Conservation (phyloP, 495 filamentous ascomycete species). For the Penicillium daleae region DNA sequence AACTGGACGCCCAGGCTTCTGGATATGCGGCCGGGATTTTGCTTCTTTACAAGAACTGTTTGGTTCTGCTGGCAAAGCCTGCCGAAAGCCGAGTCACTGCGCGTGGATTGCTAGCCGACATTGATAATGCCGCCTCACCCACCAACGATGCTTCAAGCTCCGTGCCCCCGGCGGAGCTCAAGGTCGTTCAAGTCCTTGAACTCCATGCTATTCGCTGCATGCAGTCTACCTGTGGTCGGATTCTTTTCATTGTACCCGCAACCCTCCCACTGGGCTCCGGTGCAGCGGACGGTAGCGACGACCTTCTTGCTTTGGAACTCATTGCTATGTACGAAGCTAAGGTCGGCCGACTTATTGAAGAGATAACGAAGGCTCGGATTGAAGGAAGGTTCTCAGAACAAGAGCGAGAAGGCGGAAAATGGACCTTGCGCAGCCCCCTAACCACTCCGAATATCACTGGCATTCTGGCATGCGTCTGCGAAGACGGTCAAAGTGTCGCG, state of each 20-base stretch:
- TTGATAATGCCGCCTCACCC: slow-evolving; percentile 63
- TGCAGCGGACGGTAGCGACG: slow-evolving; percentile 52
- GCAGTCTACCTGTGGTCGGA: slow-evolving; percentile 72
- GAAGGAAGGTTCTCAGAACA: slow-evolving; percentile 80
- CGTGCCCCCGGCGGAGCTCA: slow-evolving; percentile 58
- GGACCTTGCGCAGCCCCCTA: slow-evolving; percentile 72
- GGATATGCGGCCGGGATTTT: slow-evolving; percentile 66
- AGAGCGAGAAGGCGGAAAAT: slow-evolving; percentile 77
- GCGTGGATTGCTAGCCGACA: slow-evolving; percentile 76
- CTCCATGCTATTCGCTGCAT: slow-evolving; percentile 75
- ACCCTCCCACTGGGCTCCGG: slow-evolving; percentile 56
- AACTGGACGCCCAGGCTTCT: slow-evolving; percentile 37
- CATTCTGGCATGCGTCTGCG: slow-evolving; percentile 75
- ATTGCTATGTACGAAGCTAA: slow-evolving; percentile 77
- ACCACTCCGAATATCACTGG: slow-evolving; percentile 62
- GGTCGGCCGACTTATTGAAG: slow-evolving; percentile 77
- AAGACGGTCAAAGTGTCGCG: slow-evolving; percentile 55
- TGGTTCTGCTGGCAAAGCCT: slow-evolving; percentile 75
- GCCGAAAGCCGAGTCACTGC: slow-evolving; percentile 65
- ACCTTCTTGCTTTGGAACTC: slow-evolving; percentile 59
- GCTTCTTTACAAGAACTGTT: slow-evolving; percentile 79
- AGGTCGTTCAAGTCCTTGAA: slow-evolving; percentile 71
- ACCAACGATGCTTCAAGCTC: slow-evolving; percentile 44
- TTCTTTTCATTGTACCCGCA: slow-evolving; percentile 71
- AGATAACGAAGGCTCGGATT: slow-evolving; percentile 81